These are phyloP conservation scores for Metschnikowia noctiluminum DNA, from an alignment of 805 yeast species.

Conservation along the genomic window DNA sequence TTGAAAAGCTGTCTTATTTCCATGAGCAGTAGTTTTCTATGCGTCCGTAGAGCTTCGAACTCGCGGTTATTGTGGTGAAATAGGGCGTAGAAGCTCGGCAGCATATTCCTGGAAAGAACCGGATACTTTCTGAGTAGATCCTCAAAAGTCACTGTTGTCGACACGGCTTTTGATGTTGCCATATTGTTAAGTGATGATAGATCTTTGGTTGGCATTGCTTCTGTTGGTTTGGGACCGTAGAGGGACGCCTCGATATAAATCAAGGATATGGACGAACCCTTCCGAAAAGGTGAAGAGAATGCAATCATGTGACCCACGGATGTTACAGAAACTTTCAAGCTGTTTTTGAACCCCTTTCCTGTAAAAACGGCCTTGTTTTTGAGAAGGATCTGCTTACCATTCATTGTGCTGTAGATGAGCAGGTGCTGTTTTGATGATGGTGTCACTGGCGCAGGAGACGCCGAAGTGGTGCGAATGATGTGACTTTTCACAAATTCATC, in stretches of 20 bases:
- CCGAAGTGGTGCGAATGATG: slow-evolving; percentile 39
- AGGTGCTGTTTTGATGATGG: slow-evolving; percentile 32
- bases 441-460: slow-evolving; percentile 21
- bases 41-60: slow-evolving; percentile 28
- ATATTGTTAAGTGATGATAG: neutral
- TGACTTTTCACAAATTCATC: slow-evolving; percentile 65
- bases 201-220: neutral
- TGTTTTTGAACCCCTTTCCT: slow-evolving; percentile 54
- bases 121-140: slow-evolving; percentile 37
- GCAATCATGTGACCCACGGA: slow-evolving; percentile 48
- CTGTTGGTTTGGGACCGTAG: slow-evolving; percentile 9
- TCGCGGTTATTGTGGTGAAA: slow-evolving; percentile 41
- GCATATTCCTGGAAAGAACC: slow-evolving; percentile 37
- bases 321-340: slow-evolving; percentile 42
- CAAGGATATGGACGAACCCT: slow-evolving; percentile 53
- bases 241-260: slow-evolving; percentile 48
- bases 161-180: too few relatives aligned
- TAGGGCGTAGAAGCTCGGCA: slow-evolving; percentile 34
- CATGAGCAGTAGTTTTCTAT: slow-evolving; percentile 25
- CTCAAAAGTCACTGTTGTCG: slow-evolving; percentile 28
- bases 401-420: slow-evolving; percentile 51
- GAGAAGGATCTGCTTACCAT: slow-evolving; percentile 52
- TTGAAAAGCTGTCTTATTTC: slow-evolving; percentile 31
- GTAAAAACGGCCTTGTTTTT: slow-evolving; percentile 54
- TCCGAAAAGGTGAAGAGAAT: slow-evolving; percentile 58